Evolutionary conservation across 2,329 filamentous ascomycete genomes (phyloP).

Genomic region (Boeremia lycopersici): DNA sequence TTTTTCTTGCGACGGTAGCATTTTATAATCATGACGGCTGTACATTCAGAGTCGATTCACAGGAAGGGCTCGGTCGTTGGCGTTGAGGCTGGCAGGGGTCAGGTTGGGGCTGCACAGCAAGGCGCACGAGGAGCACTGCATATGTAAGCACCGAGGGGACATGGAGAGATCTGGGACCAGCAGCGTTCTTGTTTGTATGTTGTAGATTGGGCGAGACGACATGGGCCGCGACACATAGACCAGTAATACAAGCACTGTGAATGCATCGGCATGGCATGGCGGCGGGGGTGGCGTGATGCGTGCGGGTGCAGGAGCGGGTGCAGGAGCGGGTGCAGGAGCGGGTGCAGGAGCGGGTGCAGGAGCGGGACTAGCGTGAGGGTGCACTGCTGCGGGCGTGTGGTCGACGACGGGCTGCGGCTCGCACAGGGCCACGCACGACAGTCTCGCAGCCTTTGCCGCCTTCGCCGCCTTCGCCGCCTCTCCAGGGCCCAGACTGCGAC

Average conservation of each 20-base stretch:
- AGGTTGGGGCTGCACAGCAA: slow-evolving; percentile 1
- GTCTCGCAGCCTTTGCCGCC: no score
- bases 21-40: slow-evolving; percentile 8
- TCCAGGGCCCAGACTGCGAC: not conserved
- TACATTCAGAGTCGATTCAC: not conserved
- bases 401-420: not conserved
- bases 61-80: not conserved
- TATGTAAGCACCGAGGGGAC: not conserved
- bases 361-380: no score
- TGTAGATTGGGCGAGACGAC: not conserved
- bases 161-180: not conserved
- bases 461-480: no score
- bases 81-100: not conserved
- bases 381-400: no score
- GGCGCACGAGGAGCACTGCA: slow-evolving; percentile 5
- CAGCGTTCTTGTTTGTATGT: not conserved
- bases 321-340: not conserved
- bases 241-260: not conserved
- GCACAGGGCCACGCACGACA: not conserved
- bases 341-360: not conserved
- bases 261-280: not conserved
- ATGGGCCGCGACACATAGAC: not conserved
- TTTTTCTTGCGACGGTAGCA: not conserved
- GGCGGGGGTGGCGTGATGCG: not conserved
- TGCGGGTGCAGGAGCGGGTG: not conserved